Percentiles rank a stretch among this genome's conserved stretches.
Evolutionary conservation across 129 eudicot species (phyloP).

Genomic region (Chrysanthemum makinoi): DNA sequence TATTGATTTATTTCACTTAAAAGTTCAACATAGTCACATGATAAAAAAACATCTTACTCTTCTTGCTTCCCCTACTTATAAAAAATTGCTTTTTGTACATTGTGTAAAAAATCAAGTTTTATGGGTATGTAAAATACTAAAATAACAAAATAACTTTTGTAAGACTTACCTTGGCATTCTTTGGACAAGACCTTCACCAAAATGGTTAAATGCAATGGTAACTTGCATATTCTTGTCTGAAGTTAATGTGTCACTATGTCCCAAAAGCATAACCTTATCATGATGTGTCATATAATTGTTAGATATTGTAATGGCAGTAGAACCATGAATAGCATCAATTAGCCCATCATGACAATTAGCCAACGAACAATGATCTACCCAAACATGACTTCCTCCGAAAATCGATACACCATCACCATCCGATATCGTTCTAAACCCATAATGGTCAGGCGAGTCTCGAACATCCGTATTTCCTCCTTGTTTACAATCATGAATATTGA

Average conservation of each 20-base stretch:
- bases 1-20: too few relatives aligned
- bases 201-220: conserved; percentile 86
- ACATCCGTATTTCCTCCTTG: conserved; percentile 72
- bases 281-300: conserved; percentile 85
- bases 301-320: conserved; percentile 80
- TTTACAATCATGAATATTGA: conserved; percentile 82
- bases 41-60: background rate
- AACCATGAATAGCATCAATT: conserved; percentile 80
- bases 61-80: background rate
- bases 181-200: conserved; percentile 88
- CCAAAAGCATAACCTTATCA: conserved; percentile 85
- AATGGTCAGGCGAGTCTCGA: conserved; percentile 78
- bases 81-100: conserved; percentile 5
- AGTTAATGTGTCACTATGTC: conserved; percentile 60
- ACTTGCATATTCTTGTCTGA: conserved; percentile 85
- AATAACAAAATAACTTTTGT: background rate
- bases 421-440: conserved; percentile 65
- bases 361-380: conserved; percentile 96
- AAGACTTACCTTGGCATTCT: conserved; percentile 74
- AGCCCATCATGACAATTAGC: conserved; percentile 79
- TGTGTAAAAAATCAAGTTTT: background rate
- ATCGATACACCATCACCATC: conserved; percentile 88
- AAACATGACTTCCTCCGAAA: conserved; percentile 73
- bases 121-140: background rate
- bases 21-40: conserved; percentile 5